A percentile compares a stretch with the other conserved stretches of the same genome.
Conservation (phyloP, 2,329 filamentous ascomycete species). For the Didymella pinodella region DNA sequence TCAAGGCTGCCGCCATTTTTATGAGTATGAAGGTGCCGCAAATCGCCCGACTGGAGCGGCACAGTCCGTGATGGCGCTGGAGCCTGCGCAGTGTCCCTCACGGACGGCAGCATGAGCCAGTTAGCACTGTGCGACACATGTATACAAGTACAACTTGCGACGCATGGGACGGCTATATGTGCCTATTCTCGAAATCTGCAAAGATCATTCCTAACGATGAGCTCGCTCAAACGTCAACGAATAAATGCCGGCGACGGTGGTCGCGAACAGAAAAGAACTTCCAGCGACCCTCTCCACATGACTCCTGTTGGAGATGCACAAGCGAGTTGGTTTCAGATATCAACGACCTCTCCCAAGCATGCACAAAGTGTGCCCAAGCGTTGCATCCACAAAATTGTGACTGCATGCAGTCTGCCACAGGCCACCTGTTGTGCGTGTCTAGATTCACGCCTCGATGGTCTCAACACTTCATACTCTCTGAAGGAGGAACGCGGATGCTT, state of each 20-base stretch:
- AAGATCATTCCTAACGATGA: not conserved
- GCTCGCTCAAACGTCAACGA: conserved; percentile 12
- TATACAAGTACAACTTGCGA: conserved; percentile 16
- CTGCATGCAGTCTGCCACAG: conserved; percentile 21
- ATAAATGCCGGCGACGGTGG: not conserved
- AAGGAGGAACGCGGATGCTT: conserved; percentile 10
- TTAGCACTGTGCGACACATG: conserved; percentile 11
- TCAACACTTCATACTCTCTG: conserved; percentile 12
- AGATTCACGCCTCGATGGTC: conserved; percentile 17
- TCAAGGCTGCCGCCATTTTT: conserved; percentile 8
- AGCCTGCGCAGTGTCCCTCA: conserved; percentile 11
- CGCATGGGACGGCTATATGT: not conserved
- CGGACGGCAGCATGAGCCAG: conserved; percentile 9
- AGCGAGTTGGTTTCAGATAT: not conserved
- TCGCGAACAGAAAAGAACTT: conserved; percentile 14
- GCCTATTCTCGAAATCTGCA: not conserved
- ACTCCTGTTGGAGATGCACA: conserved; percentile 1
- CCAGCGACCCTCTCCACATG: conserved; percentile 1
- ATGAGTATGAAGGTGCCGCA: not conserved
- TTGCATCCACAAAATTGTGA: conserved; percentile 24
- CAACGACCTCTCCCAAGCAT: not conserved
- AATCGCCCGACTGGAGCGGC: conserved; percentile 7
- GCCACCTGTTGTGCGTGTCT: conserved; percentile 23
- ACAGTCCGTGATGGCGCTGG: conserved; percentile 7
- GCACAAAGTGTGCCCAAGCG: conserved; percentile 12